Percentiles rank a stretch among this genome's conserved stretches.
phyloP scores from a whole-genome alignment of 352 stramenopile species.

The Globisporangium emineosum region DNA sequence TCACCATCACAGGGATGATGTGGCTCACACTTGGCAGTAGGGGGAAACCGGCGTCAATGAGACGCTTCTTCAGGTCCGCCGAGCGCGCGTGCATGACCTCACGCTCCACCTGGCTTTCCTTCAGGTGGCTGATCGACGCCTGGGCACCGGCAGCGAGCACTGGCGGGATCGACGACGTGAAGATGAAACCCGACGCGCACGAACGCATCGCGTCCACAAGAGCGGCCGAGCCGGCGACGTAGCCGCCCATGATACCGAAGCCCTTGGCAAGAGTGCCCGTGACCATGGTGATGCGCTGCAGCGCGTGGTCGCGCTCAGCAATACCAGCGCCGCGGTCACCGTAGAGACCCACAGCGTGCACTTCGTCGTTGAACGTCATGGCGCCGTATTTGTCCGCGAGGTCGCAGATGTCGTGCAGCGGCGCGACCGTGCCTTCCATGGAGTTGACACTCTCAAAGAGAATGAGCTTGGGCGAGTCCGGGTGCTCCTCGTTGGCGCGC shows the following conservation, averaged over 20 bases:
- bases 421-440: constrained; percentile 85
- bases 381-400: constrained; percentile 89
- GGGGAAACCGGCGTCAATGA: constrained; percentile 83
- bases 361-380: constrained; percentile 91
- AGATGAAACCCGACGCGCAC: constrained; percentile 87
- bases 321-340: constrained; percentile 83
- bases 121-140: constrained; percentile 80
- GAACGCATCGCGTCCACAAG: constrained; percentile 88
- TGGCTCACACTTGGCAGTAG: constrained; percentile 85
- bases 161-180: constrained; percentile 88
- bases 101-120: constrained; percentile 82
- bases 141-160: constrained; percentile 80
- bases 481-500: constrained; percentile 40
- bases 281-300: constrained; percentile 88
- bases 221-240: constrained; percentile 81
- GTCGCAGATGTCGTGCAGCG: constrained; percentile 83
- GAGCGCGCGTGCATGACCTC: constrained; percentile 82
- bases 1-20: constrained; percentile 89
- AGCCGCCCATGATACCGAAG: constrained; percentile 90
- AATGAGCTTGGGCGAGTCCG: constrained; percentile 77
- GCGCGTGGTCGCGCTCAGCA: constrained; percentile 82
- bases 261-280: constrained; percentile 89
- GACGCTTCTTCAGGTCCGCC: constrained; percentile 76
- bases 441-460: constrained; percentile 88
- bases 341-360: constrained; percentile 88